A percentile compares a stretch with the other conserved stretches of the same genome.
These are phyloP conservation scores for Trichoderma sp. DNA, from an alignment of 2,329 filamentous ascomycete genomes.

Conservation along the genomic window DNA sequence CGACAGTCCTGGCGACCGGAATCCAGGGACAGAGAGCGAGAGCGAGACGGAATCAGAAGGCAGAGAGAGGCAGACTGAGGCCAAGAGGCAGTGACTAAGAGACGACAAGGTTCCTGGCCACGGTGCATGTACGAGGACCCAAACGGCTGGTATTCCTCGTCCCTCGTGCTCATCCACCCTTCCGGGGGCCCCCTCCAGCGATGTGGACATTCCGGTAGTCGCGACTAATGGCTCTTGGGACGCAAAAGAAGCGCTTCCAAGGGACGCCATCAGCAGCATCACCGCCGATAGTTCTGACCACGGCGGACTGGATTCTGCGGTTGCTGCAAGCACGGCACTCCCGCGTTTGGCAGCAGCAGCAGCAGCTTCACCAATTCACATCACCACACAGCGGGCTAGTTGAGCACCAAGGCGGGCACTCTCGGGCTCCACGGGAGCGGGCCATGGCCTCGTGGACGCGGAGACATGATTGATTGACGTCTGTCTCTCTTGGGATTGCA, in stretches of 20 bases:
- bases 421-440: conserved; percentile 22
- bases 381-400: background rate
- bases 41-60: background rate
- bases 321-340: background rate
- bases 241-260: background rate
- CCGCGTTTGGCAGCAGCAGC: background rate
- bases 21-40: background rate
- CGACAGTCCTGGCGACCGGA: background rate
- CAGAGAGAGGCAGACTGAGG: too few species aligned
- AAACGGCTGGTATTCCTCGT: background rate
- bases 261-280: background rate
- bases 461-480: background rate
- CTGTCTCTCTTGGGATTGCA: conserved; percentile 4
- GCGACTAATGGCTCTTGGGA: background rate
- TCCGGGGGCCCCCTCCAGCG: background rate
- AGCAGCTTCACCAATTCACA: background rate
- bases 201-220: background rate
- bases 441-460: conserved; percentile 25
- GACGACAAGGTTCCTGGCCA: background rate
- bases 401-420: conserved; percentile 5
- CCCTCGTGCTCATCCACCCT: background rate
- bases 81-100: background rate
- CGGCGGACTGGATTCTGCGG: background rate
- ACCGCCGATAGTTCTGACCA: background rate
- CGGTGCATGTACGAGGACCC: background rate